Percentiles rank a stretch among this genome's conserved stretches.
These are phyloP conservation scores for Chondrostereum purpureum DNA, from an alignment of 1,284 basidiomycete species.

Conservation along the genomic window DNA sequence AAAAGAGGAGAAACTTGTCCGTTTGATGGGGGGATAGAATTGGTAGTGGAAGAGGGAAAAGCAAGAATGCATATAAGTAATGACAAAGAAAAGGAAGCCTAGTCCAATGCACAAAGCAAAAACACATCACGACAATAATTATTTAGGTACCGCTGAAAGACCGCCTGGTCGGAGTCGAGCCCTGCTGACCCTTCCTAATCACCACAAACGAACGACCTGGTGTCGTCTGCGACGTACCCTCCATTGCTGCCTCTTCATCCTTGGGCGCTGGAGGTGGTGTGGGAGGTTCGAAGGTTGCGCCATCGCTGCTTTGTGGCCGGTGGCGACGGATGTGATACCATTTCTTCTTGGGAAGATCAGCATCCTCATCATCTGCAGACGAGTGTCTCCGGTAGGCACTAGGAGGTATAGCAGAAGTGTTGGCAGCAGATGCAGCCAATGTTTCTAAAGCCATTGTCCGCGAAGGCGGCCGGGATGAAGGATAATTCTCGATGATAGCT, in stretches of 20 bases:
- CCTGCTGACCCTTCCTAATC: conserved; percentile 45
- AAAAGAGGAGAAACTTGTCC: too few species aligned
- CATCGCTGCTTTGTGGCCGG: conserved; percentile 58
- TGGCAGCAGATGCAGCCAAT: neutral
- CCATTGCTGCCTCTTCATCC: neutral
- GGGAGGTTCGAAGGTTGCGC: conserved; percentile 24
- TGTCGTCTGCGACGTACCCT: conserved; percentile 19
- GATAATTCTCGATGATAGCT: conserved; percentile 64
- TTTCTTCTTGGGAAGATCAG: conserved; percentile 43
- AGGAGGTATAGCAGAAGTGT: conserved; percentile 5
- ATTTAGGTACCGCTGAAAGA: too few species aligned
- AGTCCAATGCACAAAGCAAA: too few species aligned
- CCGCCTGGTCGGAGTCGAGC: too few species aligned
- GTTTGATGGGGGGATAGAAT: too few species aligned
- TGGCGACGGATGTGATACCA: conserved; percentile 62
- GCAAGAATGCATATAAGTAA: too few species aligned
- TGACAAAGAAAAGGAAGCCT: too few species aligned
- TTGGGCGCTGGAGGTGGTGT: conserved; percentile 18
- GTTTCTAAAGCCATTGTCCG: neutral
- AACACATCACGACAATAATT: too few species aligned
- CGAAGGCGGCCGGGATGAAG: conserved; percentile 14
- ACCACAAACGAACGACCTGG: conserved; percentile 62
- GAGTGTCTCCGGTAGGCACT: conserved; percentile 10
- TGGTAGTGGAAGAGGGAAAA: too few species aligned
- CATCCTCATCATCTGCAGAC: conserved; percentile 28